Percentiles rank a stretch among this genome's conserved stretches.
Evolutionary conservation across 139 green algal genomes (phyloP).

Genomic region (Ostreobium quekettii): DNA sequence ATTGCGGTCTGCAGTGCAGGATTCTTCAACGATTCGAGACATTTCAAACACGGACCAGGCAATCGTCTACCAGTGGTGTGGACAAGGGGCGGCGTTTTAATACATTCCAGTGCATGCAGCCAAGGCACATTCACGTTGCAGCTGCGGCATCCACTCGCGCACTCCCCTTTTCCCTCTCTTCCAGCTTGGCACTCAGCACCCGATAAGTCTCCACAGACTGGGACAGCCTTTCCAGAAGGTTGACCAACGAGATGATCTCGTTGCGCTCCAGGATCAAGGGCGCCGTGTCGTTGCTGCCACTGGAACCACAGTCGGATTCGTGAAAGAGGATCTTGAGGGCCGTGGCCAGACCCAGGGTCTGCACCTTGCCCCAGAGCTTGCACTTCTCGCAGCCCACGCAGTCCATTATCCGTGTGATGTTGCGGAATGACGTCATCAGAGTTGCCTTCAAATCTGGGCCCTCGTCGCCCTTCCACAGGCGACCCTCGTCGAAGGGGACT

Average conservation of each 20-base stretch:
- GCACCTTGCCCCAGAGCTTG: constrained; percentile 98
- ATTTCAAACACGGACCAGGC: too few species aligned
- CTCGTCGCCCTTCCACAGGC: constrained; percentile 73
- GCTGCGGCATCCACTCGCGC: too few species aligned
- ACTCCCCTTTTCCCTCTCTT: too few species aligned
- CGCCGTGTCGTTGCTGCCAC: neutral
- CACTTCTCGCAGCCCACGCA: constrained; percentile 98
- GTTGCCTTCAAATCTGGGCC: constrained; percentile 49
- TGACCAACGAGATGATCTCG: constrained; percentile 91
- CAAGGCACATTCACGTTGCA: too few species aligned
- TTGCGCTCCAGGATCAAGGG: constrained; percentile 73
- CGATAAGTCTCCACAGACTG: constrained; percentile 52
- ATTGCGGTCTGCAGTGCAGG: too few species aligned
- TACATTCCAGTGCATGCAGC: too few species aligned
- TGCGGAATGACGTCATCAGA: constrained; percentile 74
- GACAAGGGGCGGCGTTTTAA: too few species aligned
- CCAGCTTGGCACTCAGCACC: constrained; percentile 18
- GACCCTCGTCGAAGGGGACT: constrained; percentile 85
- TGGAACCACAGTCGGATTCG: constrained; percentile 44
- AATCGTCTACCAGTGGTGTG: too few species aligned
- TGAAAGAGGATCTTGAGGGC: constrained; percentile 91
- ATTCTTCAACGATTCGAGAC: too few species aligned
- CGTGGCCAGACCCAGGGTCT: constrained; percentile 87
- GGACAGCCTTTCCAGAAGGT: constrained; percentile 73
- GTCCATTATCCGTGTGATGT: constrained; percentile 95